Percentiles rank a stretch among this genome's conserved stretches.
Conservation (phyloP, 73 alveolate species). For the Uronychia binucleata region DNA sequence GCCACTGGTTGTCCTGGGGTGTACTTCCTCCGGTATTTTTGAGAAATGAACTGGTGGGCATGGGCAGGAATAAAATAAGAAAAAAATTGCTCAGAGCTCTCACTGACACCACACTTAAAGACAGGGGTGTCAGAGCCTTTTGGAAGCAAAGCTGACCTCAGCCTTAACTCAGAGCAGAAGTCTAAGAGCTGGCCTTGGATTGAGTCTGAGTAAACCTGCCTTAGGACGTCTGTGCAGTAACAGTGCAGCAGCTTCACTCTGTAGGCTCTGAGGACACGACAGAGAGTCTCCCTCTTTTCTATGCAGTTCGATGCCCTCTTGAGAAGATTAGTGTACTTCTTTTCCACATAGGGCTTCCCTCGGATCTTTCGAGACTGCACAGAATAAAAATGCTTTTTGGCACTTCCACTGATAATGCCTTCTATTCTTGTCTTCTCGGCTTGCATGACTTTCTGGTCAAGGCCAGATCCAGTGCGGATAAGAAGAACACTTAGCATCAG, state of each 20-base stretch:
- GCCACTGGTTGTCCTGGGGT: neutral
- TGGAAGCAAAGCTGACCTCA: constrained; percentile 19
- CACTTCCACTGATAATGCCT: neutral
- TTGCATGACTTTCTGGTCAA: neutral
- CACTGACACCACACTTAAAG: constrained; percentile 23
- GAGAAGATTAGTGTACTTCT: neutral
- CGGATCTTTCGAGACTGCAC: neutral
- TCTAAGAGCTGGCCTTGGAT: constrained; percentile 40
- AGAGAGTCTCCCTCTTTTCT: neutral
- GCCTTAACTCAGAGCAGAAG: constrained; percentile 5
- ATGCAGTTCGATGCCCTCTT: neutral
- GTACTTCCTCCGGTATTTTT: neutral
- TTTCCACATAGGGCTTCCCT: neutral
- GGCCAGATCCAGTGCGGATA: neutral
- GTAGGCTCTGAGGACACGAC: neutral
- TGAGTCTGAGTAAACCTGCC: constrained; percentile 71
- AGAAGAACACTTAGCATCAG: neutral
- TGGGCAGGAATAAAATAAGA: neutral
- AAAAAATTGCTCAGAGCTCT: constrained; percentile 12
- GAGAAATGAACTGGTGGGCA: neutral
- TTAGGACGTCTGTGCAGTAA: constrained; percentile 62
- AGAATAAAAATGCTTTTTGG: neutral
- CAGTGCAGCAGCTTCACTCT: constrained; percentile 56
- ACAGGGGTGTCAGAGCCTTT: constrained; percentile 5
- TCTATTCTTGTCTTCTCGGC: neutral